phyloP scores from a whole-genome alignment of 176 grass and related monocot genomes.

The Ensete glaucum region DNA sequence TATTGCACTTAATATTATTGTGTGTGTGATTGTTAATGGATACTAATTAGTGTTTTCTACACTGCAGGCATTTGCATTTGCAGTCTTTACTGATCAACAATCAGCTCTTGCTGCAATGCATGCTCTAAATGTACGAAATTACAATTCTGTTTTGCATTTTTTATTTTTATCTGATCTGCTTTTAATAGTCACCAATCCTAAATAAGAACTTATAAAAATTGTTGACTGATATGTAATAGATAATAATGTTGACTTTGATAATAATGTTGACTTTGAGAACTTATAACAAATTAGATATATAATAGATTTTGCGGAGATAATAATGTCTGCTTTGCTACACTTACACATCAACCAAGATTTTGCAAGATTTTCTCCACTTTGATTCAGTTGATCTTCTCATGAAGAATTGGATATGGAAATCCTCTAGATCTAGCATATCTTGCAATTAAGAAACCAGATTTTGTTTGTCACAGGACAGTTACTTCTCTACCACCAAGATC shows the following conservation, averaged over 20 bases:
- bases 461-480: too few species aligned
- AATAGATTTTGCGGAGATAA: background rate
- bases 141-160: background rate
- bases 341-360: background rate
- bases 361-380: background rate
- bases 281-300: background rate
- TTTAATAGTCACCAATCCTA: background rate
- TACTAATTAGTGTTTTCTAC: slow-evolving; percentile 1
- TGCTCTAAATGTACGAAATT: slow-evolving; percentile 55
- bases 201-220: too few species aligned
- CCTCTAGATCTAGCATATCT: background rate
- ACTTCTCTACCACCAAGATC: background rate
- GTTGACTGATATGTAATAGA: too few species aligned
- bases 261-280: too few species aligned
- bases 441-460: background rate
- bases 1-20: background rate
- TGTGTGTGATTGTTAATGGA: background rate
- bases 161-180: background rate
- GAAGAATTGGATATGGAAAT: background rate
- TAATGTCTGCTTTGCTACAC: background rate
- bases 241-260: too few species aligned
- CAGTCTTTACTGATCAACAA: slow-evolving; percentile 75
- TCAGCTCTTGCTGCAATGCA: slow-evolving; percentile 65
- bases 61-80: slow-evolving; percentile 71
- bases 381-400: background rate